Conservation (phyloP, 768 basidiomycete species). For the Termitomyces sp. region DNA sequence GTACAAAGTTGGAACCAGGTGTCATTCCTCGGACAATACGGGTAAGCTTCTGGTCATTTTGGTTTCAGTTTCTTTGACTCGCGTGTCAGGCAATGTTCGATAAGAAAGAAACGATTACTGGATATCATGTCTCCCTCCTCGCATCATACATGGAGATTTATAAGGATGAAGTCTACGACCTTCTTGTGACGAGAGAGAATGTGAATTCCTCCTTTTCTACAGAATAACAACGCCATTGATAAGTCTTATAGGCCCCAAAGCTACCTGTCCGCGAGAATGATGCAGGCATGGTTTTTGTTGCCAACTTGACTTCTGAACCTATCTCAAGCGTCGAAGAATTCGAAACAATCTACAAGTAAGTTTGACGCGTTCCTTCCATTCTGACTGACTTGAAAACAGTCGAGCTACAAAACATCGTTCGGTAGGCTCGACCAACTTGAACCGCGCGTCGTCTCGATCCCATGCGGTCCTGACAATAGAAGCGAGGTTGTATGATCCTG, state of each 20-base stretch:
- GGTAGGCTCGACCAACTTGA: slow-evolving; percentile 81
- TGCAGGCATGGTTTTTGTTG: slow-evolving; percentile 47
- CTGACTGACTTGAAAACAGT: slow-evolving; percentile 25
- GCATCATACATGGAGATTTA: slow-evolving; percentile 89
- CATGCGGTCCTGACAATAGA: slow-evolving; percentile 82
- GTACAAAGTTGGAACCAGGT: slow-evolving; percentile 64
- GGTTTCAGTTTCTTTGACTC: not conserved
- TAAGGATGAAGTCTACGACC: slow-evolving; percentile 86
- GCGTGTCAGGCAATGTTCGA: slow-evolving; percentile 49
- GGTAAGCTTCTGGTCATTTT: slow-evolving; percentile 30
- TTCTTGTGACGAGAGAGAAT: slow-evolving; percentile 67
- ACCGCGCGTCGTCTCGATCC: slow-evolving; percentile 79
- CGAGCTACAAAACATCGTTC: slow-evolving; percentile 73
- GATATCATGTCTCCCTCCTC: slow-evolving; percentile 39
- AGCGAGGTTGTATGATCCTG: slow-evolving; percentile 50
- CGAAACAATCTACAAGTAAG: slow-evolving; percentile 40
- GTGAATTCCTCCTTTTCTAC: slow-evolving; percentile 29
- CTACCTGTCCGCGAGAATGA: slow-evolving; percentile 51
- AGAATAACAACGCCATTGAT: not conserved
- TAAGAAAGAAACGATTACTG: slow-evolving; percentile 31
- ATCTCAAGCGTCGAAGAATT: slow-evolving; percentile 39
- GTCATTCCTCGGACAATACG: slow-evolving; percentile 81
- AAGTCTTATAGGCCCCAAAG: slow-evolving; percentile 34
- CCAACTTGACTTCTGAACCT: slow-evolving; percentile 39
- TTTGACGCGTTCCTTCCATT: not conserved